Evolutionary conservation across 2,329 filamentous ascomycete genomes (phyloP).

Genomic region (Colletotrichum cuscutae): DNA sequence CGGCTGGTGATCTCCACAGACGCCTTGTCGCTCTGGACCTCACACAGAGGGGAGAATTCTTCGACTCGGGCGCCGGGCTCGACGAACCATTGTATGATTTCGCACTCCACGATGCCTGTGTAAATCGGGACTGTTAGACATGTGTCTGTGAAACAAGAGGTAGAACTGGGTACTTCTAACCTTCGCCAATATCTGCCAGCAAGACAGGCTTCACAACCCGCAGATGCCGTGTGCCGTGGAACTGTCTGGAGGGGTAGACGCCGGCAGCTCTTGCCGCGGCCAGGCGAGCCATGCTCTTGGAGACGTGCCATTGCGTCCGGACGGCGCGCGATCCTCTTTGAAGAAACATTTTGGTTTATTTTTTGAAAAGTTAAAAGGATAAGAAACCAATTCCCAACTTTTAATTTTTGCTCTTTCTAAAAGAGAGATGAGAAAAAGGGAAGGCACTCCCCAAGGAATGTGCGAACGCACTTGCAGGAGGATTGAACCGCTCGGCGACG

Average conservation of each 20-base stretch:
- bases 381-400: not conserved
- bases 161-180: conserved; percentile 50
- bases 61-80: conserved; percentile 94
- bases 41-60: conserved; percentile 97
- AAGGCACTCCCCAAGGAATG: conserved; percentile 15
- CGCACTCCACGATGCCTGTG: conserved; percentile 94
- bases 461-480: conserved; percentile 20
- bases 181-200: conserved; percentile 88
- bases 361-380: conserved; percentile 4
- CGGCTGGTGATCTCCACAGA: conserved; percentile 91
- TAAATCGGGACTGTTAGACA: conserved; percentile 35
- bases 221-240: conserved; percentile 61
- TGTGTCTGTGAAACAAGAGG: not conserved
- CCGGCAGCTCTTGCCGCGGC: conserved; percentile 44
- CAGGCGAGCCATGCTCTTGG: conserved; percentile 51
- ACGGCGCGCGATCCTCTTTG: conserved; percentile 61
- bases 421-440: not conserved
- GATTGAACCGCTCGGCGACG: conserved; percentile 19
- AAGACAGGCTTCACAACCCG: conserved; percentile 80
- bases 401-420: not conserved
- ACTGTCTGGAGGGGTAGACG: conserved; percentile 52
- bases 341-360: conserved; percentile 60
- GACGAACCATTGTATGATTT: conserved; percentile 99
- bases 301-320: conserved; percentile 61
- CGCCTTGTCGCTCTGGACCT: conserved; percentile 98